Evolutionary conservation across 2,329 filamentous ascomycete species (phyloP).

Genomic region (Lachnellula cervina): DNA sequence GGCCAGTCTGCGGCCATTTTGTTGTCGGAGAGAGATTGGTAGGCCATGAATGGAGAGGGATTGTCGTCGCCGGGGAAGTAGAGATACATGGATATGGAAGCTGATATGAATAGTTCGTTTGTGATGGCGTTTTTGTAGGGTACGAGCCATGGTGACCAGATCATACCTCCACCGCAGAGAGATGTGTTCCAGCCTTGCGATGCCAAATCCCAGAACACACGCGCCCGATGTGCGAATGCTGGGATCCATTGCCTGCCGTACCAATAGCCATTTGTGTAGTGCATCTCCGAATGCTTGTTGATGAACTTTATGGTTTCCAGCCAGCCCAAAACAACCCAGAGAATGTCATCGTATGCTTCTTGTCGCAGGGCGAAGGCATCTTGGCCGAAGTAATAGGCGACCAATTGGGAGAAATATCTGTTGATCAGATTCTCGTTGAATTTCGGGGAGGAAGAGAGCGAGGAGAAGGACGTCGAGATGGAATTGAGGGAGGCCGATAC

Average conservation of each 20-base stretch:
- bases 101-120: slow-evolving; percentile 83
- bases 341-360: slow-evolving; percentile 87
- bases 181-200: slow-evolving; percentile 73
- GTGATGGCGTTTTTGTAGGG: slow-evolving; percentile 98
- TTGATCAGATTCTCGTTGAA: slow-evolving; percentile 72
- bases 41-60: slow-evolving; percentile 55
- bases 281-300: slow-evolving; percentile 58
- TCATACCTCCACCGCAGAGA: slow-evolving; percentile 83
- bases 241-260: slow-evolving; percentile 71
- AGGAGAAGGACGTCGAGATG: slow-evolving; percentile 57
- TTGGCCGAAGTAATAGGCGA: slow-evolving; percentile 82
- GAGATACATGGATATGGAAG: slow-evolving; percentile 83
- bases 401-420: slow-evolving; percentile 71
- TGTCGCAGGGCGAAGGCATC: slow-evolving; percentile 69
- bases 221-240: slow-evolving; percentile 75
- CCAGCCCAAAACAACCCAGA: slow-evolving; percentile 94
- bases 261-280: slow-evolving; percentile 57
- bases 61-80: slow-evolving; percentile 80
- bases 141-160: slow-evolving; percentile 74
- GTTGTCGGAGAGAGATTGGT: neutral
- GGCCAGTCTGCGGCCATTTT: slow-evolving; percentile 3
- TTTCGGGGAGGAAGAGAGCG: slow-evolving; percentile 28
- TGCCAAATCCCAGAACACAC: slow-evolving; percentile 80
- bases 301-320: slow-evolving; percentile 77
- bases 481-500: slow-evolving; percentile 68